Conservation (phyloP, 805 yeast species). For the Wickerhamiella occidentalis region DNA sequence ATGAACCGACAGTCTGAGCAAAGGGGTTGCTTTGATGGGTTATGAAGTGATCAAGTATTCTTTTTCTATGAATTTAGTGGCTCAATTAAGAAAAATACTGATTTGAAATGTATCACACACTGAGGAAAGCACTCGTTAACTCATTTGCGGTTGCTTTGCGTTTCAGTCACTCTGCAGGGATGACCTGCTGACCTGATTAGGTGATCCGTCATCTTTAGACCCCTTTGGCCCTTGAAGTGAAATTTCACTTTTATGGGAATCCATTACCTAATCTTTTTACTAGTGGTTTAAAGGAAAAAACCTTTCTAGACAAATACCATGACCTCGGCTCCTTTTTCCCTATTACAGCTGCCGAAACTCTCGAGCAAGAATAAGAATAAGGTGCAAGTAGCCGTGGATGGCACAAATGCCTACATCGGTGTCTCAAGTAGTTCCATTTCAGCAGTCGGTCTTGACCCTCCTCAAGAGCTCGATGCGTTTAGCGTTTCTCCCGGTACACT, state of each 20-base stretch:
- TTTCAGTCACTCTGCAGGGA: background rate
- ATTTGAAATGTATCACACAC: no score
- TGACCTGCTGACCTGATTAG: background rate
- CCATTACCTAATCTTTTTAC: constrained; percentile 9
- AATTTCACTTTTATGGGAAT: no score
- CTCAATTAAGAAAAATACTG: no score
- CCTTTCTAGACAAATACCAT: constrained; percentile 7
- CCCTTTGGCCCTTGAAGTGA: background rate
- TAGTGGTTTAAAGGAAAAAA: background rate
- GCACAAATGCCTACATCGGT: constrained; percentile 20
- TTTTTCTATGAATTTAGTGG: no score
- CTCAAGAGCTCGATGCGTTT: constrained; percentile 26
- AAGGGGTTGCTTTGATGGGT: no score
- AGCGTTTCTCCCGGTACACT: constrained; percentile 26
- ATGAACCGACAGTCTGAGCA: background rate
- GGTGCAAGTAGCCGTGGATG: constrained; percentile 12
- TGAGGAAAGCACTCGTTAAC: no score
- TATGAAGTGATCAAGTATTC: no score
- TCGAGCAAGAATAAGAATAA: background rate
- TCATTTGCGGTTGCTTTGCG: background rate
- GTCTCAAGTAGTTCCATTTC: constrained; percentile 25
- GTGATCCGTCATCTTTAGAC: background rate
- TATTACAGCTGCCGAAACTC: constrained; percentile 19
- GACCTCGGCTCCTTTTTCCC: constrained; percentile 22
- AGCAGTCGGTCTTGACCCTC: constrained; percentile 24